phyloP scores from a whole-genome alignment of 2,329 filamentous ascomycete genomes.

The Aspergillus puulaauensis region DNA sequence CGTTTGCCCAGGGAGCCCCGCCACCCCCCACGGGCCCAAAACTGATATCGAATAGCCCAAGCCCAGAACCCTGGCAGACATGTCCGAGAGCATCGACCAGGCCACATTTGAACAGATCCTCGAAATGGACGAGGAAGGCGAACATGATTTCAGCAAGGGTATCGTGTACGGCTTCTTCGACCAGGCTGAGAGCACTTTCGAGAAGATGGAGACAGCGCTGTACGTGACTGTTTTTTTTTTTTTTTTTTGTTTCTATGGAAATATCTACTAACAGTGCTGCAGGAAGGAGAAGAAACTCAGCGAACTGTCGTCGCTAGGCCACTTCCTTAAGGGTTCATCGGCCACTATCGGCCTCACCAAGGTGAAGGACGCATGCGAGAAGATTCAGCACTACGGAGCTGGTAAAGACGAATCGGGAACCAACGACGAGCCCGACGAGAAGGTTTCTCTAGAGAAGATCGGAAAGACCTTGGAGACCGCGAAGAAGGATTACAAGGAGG shows the following conservation, averaged over 20 bases:
- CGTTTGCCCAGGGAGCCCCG: not conserved
- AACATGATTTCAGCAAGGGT: conserved; percentile 81
- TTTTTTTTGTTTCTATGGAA: not conserved
- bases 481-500: conserved; percentile 74
- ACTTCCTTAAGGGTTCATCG: conserved; percentile 96
- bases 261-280: not conserved
- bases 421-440: conserved; percentile 63
- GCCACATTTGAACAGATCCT: conserved; percentile 90
- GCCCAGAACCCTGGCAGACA: conserved; percentile 53
- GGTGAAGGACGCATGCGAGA: conserved; percentile 90
- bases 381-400: conserved; percentile 91
- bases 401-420: conserved; percentile 75
- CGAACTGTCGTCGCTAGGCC: conserved; percentile 79
- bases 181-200: conserved; percentile 83
- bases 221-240: conserved; percentile 53
- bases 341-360: conserved; percentile 89
- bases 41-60: conserved; percentile 38
- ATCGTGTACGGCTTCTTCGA: conserved; percentile 93
- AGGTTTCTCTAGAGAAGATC: conserved; percentile 69
- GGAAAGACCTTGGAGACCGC: conserved; percentile 67
- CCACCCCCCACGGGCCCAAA: not conserved
- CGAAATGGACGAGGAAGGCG: conserved; percentile 95
- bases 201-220: conserved; percentile 79
- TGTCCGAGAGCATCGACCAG: conserved; percentile 75
- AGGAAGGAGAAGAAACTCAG: conserved; percentile 68